These are phyloP conservation scores for Leishmania major DNA, from an alignment of 208 protist species.

Conservation along the genomic window DNA sequence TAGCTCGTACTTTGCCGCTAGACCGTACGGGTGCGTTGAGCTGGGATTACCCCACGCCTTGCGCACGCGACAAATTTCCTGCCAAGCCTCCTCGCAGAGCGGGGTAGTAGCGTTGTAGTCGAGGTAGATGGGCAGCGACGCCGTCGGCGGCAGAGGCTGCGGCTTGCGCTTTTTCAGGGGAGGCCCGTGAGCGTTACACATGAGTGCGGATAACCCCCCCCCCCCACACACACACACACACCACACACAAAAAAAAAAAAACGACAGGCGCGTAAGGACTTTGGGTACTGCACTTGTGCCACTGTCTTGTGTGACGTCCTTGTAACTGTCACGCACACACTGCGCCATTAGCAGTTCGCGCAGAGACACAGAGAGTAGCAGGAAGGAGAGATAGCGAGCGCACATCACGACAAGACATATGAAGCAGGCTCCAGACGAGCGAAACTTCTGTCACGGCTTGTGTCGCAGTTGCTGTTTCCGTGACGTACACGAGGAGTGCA, in stretches of 20 bases:
- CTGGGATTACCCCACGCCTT: slow-evolving; percentile 92
- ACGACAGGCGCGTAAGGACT: not conserved
- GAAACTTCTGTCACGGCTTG: not conserved
- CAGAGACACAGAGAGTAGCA: not conserved
- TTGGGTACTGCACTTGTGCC: too few species aligned
- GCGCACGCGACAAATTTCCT: slow-evolving; percentile 57
- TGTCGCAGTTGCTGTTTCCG: not conserved
- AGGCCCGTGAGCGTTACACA: slow-evolving; percentile 73
- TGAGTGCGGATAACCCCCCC: slow-evolving; percentile 15
- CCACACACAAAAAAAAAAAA: too few species aligned
- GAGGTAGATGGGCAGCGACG: slow-evolving; percentile 90
- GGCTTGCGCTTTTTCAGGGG: slow-evolving; percentile 66
- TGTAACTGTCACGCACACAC: too few species aligned
- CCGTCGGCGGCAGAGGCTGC: slow-evolving; percentile 48
- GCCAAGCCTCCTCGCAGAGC: slow-evolving; percentile 82
- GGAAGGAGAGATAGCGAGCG: not conserved
- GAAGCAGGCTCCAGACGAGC: not conserved
- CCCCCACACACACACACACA: too few species aligned
- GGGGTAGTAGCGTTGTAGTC: slow-evolving; percentile 95
- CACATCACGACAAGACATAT: not conserved
- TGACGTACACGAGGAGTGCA: not conserved
- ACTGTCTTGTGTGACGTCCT: not conserved
- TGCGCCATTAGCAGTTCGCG: not conserved
- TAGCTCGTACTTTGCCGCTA: slow-evolving; percentile 83
- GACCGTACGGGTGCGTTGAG: slow-evolving; percentile 83